A percentile compares a stretch with the other conserved stretches of the same genome.
Conservation (phyloP, 108 stramenopile species). For the Pseudonitzschia pungens region DNA sequence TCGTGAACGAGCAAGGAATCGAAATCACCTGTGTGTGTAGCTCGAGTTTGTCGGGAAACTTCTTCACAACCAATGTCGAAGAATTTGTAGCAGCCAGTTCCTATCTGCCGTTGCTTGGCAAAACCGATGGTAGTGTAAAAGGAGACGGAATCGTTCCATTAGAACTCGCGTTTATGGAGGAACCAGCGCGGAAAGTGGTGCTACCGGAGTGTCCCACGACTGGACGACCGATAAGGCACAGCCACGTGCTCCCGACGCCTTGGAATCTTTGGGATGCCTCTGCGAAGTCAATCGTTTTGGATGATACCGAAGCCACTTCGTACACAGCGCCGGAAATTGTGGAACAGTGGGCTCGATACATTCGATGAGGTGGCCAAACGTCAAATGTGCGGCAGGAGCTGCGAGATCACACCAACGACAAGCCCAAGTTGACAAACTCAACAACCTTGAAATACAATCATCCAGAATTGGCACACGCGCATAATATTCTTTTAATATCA, state of each 20-base stretch:
- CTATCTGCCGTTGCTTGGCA: slow-evolving; percentile 61
- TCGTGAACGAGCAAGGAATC: slow-evolving; percentile 50
- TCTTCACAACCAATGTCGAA: slow-evolving; percentile 60
- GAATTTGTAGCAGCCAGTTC: slow-evolving; percentile 65
- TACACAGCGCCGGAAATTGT: slow-evolving; percentile 68
- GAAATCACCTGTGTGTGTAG: slow-evolving; percentile 65
- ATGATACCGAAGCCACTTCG: slow-evolving; percentile 47
- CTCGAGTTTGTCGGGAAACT: slow-evolving; percentile 44
- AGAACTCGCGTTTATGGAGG: slow-evolving; percentile 71
- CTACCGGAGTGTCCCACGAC: slow-evolving; percentile 49
- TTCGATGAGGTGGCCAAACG: no score
- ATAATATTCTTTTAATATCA: no score
- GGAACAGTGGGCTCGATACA: slow-evolving; percentile 56
- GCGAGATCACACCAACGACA: no score
- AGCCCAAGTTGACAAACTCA: no score
- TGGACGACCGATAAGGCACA: slow-evolving; percentile 55
- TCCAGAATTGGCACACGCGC: no score
- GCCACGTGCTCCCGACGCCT: slow-evolving; percentile 77
- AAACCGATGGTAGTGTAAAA: slow-evolving; percentile 32
- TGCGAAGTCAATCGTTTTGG: slow-evolving; percentile 56
- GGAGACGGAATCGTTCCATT: slow-evolving; percentile 80
- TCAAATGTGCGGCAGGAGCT: no score
- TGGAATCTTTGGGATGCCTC: slow-evolving; percentile 73
- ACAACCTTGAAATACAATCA: no score
- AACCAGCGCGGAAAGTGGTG: slow-evolving; percentile 54